Percentiles rank a stretch among this genome's conserved stretches.
phyloP scores from a whole-genome alignment of 1,139 yeast genomes.

The Nakaseomyces delphensis region DNA sequence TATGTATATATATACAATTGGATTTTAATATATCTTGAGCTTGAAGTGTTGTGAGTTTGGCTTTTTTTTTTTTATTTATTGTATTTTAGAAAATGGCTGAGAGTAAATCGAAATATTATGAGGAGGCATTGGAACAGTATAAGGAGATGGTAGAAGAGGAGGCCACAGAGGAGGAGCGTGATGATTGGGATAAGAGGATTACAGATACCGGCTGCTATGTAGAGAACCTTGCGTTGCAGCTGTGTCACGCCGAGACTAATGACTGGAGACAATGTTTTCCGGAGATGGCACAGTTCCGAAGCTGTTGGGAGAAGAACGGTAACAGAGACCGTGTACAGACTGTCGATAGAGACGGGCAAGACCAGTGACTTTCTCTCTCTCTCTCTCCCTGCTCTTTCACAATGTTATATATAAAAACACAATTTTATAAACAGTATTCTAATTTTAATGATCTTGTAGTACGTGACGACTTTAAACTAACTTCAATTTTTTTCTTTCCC shows the following conservation, averaged over 20 bases:
- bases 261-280: conserved; percentile 68
- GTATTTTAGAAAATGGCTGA: background rate
- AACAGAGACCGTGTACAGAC: conserved; percentile 28
- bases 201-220: conserved; percentile 57
- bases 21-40: no score
- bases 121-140: conserved; percentile 29
- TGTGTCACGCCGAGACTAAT: conserved; percentile 72
- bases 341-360: conserved; percentile 17
- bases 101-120: conserved; percentile 18
- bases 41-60: background rate
- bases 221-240: conserved; percentile 54
- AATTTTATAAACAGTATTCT: background rate
- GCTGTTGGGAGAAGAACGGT: conserved; percentile 28
- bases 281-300: conserved; percentile 37
- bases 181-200: conserved; percentile 55
- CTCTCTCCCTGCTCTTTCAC: background rate
- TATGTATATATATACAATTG: no score
- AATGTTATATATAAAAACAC: background rate
- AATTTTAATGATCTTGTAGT: background rate
- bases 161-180: conserved; percentile 16
- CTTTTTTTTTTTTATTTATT: background rate
- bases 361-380: no score
- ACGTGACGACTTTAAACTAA: no score
- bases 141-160: conserved; percentile 21
- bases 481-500: background rate